phyloP scores from a whole-genome alignment of 345 rosid genomes.

The Aegle marmelos region DNA sequence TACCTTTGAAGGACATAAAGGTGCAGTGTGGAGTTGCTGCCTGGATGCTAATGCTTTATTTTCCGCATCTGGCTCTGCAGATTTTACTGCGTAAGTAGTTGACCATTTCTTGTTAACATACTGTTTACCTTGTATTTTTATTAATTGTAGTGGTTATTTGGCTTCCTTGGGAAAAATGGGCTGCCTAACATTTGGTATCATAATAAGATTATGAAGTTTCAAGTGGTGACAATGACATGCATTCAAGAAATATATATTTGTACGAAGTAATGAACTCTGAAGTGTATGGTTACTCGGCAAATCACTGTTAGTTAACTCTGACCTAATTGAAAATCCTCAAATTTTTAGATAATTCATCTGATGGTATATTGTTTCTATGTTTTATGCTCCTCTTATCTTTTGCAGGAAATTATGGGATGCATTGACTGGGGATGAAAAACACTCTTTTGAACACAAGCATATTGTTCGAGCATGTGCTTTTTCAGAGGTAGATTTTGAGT shows the following conservation, averaged over 20 bases:
- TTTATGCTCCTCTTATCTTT: neutral
- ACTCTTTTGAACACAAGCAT: constrained; percentile 92
- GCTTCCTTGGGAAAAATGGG: neutral
- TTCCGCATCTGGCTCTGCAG: constrained; percentile 99
- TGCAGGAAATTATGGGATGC: constrained; percentile 94
- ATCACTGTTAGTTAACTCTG: neutral
- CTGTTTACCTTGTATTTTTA: neutral
- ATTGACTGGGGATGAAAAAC: constrained; percentile 77
- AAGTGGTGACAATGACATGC: neutral
- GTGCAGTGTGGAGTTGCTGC: constrained; percentile 98
- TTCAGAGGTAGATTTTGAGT: constrained; percentile 50
- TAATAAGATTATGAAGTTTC: neutral
- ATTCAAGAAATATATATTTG: neutral
- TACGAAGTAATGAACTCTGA: neutral
- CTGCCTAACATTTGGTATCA: neutral
- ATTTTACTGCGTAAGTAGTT: constrained; percentile 77
- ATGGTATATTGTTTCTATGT: neutral
- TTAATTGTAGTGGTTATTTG: neutral
- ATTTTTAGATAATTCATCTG: neutral
- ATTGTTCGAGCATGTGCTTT: constrained; percentile 89
- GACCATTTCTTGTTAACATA: neutral
- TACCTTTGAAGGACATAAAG: constrained; percentile 97
- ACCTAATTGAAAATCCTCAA: neutral
- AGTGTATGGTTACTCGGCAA: neutral
- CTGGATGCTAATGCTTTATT: constrained; percentile 80